Evolutionary conservation across 164 flowering plant genomes (phyloP), one percentile per base, ranked within the genome.

Genomic region (Amborella trichopoda): DNA sequence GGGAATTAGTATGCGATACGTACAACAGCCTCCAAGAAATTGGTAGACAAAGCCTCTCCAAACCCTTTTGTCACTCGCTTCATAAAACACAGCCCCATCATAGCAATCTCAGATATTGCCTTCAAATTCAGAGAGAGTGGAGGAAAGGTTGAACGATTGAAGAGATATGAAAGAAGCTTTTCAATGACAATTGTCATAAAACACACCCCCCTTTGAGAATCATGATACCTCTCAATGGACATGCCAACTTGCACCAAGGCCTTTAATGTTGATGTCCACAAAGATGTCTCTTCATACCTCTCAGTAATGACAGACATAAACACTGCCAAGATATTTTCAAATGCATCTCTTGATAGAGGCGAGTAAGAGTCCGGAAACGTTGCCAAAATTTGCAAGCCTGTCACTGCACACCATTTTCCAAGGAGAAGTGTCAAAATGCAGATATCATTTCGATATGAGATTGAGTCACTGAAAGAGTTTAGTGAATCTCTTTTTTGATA

Each of bases 311-410:
- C 48, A 40, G 84, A 68, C 25, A 68, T 46, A 23, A 81, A 62
- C 44, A 61, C 55, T 50, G 26, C 28, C 71, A 87, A 63, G 49
- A 91, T 69, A 40, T 58, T 62, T 50, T 78, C 90, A 63, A 61
- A 83, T 25, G 55, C 13, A 23, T 62, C 48, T 37, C 60, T 67
- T 24, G 83, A 64, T 49, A 72, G 34, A 12, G 63, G 68, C 20
- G 55, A 56, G 46, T 60, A 70, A 43, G 52, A 54, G 46, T 67
- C 80, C 16, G 85, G 90, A 48, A 78, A 74, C 43, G 78, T 78
- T 32, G 90, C 87, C 60, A 86, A 59, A 49, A 67, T 67, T 62
- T 69, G 74, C 71, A 91, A 66, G 33, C 99, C 94, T 66, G 72
- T 83, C 48, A 80, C 99, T 87, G 81, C 62, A 73, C 37, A 57